Evolutionary conservation across 2,329 filamentous ascomycete genomes (phyloP).

Genomic region (Xylaria digitata): DNA sequence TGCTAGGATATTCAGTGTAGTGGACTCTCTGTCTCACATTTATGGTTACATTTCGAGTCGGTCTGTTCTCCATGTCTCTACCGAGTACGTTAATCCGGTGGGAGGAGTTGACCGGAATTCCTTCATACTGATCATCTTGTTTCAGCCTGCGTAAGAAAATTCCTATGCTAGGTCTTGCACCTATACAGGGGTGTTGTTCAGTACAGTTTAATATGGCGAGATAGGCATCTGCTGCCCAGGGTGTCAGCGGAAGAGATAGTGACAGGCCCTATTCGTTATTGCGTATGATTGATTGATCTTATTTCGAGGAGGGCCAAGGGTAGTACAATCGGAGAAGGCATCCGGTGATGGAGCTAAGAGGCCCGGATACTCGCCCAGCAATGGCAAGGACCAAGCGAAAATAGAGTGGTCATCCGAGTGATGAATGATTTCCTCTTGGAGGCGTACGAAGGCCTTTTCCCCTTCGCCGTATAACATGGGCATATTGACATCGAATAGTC

Average conservation of each 20-base stretch:
- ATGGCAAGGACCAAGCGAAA: constrained; percentile 16
- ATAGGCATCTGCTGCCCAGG: not conserved
- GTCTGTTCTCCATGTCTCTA: not conserved
- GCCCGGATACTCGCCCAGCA: not conserved
- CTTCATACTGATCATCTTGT: not conserved
- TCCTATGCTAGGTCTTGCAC: not conserved
- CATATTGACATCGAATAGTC: constrained; percentile 29
- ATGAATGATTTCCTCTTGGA: constrained; percentile 28
- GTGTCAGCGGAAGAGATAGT: not conserved
- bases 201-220: not conserved
- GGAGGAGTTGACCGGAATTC: not conserved
- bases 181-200: too few relatives aligned
- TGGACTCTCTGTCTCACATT: not conserved
- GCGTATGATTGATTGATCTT: not conserved
- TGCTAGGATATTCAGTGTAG: not conserved
- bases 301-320: not conserved
- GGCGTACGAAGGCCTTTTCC: constrained; percentile 21
- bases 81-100: too few relatives aligned
- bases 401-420: constrained; percentile 18
- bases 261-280: not conserved
- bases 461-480: constrained; percentile 31
- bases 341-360: not conserved
- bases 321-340: not conserved
- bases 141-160: not conserved
- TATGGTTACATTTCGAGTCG: not conserved